These are phyloP conservation scores for Stenocarpella maydis DNA, from an alignment of 2,329 filamentous ascomycete genomes.

Conservation along the genomic window DNA sequence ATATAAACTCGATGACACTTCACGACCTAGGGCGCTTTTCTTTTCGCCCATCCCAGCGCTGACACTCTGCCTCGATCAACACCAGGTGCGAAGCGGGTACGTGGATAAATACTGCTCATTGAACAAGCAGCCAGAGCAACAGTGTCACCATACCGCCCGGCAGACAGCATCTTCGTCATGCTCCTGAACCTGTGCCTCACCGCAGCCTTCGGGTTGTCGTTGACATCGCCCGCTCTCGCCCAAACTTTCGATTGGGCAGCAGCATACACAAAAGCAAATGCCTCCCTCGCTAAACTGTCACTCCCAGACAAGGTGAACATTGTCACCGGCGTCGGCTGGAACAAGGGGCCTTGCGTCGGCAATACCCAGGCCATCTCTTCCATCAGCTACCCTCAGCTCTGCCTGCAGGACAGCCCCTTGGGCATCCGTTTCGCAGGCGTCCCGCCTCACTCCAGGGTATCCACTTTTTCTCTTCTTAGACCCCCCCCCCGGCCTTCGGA, in stretches of 20 bases:
- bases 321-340: constrained; percentile 80
- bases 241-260: constrained; percentile 64
- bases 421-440: constrained; percentile 77
- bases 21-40: not conserved
- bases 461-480: no score
- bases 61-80: not conserved
- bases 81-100: not conserved
- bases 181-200: not conserved
- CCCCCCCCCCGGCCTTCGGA: no score
- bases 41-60: no score
- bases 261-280: constrained; percentile 74
- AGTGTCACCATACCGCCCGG: not conserved
- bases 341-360: constrained; percentile 73
- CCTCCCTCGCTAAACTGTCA: constrained; percentile 73
- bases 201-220: constrained; percentile 47
- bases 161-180: not conserved
- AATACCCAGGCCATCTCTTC: constrained; percentile 64
- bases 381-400: constrained; percentile 75
- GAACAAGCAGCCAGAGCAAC: not conserved
- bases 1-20: not conserved
- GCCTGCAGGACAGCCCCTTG: constrained; percentile 82
- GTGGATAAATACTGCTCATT: not conserved
- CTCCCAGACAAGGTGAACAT: constrained; percentile 81
- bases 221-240: constrained; percentile 60
- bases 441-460: constrained; percentile 75